Conservation (phyloP, 78 protist species). For the Creolimax fragrantissima region DNA sequence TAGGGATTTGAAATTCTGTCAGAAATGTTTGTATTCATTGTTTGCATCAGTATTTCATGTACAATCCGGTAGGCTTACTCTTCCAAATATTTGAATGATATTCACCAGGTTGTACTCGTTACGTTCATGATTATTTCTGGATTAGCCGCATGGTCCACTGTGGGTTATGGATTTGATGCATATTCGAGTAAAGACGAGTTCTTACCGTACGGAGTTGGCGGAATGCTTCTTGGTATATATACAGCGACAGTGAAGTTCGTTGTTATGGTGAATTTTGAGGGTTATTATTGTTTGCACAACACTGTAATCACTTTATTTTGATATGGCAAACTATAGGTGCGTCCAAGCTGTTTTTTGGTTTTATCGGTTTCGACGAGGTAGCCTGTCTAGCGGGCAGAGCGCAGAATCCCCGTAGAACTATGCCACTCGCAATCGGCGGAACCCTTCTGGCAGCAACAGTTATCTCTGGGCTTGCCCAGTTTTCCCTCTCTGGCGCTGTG, state of each 20-base stretch:
- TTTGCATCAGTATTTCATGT: too few relatives aligned
- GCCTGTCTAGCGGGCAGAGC: neutral
- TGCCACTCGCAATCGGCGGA: constrained; percentile 1
- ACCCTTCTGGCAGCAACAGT: neutral
- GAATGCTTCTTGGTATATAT: neutral
- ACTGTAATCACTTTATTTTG: too few relatives aligned
- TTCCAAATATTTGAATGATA: too few relatives aligned
- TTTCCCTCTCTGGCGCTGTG: neutral
- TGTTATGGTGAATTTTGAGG: too few relatives aligned
- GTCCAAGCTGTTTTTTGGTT: constrained; percentile 1
- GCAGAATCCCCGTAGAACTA: neutral
- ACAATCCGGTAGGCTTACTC: too few relatives aligned
- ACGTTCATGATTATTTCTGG: neutral
- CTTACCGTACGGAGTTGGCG: neutral
- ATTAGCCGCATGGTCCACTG: neutral
- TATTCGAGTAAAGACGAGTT: neutral
- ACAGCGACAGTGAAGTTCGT: too few relatives aligned
- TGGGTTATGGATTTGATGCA: neutral
- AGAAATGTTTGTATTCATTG: too few relatives aligned
- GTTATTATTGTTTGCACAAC: too few relatives aligned
- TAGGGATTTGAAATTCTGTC: too few relatives aligned
- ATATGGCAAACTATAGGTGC: too few relatives aligned
- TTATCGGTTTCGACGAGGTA: constrained; percentile 10
- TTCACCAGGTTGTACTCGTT: neutral
- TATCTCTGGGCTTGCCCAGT: neutral